These are phyloP conservation scores for Botryotinia calthae DNA, from an alignment of 2,329 filamentous ascomycete genomes.

Conservation along the genomic window DNA sequence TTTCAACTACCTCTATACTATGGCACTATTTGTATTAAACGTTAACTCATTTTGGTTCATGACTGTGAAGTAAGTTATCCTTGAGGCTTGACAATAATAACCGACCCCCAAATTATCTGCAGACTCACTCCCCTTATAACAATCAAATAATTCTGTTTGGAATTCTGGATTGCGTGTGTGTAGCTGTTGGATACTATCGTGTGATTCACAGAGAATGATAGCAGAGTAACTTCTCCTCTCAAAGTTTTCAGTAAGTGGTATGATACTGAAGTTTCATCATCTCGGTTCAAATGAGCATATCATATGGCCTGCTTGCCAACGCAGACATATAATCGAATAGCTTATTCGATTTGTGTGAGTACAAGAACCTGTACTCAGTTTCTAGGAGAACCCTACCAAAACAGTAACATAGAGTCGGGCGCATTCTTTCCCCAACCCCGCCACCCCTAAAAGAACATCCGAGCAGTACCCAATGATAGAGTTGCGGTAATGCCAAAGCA, in stretches of 20 bases:
- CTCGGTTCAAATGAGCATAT: background rate
- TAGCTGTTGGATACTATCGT: background rate
- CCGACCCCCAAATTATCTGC: accelerated
- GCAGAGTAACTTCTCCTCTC: background rate
- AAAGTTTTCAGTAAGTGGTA: background rate
- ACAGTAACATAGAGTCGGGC: background rate
- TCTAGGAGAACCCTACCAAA: background rate
- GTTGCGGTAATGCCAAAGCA: background rate
- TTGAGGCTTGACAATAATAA: background rate
- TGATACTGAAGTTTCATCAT: background rate
- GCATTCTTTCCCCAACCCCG: background rate
- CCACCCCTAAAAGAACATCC: background rate
- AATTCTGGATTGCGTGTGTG: background rate
- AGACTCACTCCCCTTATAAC: background rate
- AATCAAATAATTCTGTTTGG: background rate
- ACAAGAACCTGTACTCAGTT: background rate
- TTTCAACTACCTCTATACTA: too few relatives aligned
- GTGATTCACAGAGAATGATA: background rate
- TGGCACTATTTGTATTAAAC: background rate
- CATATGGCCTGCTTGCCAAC: background rate
- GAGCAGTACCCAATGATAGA: background rate
- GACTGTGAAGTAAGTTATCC: background rate
- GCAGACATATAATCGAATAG: accelerated
- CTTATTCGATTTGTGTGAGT: background rate
- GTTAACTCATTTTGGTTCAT: background rate